Percentiles rank a stretch among this genome's conserved stretches.
Evolutionary conservation across 1,284 basidiomycete genomes (phyloP).

Genomic region (Vanrija pseudolonga): DNA sequence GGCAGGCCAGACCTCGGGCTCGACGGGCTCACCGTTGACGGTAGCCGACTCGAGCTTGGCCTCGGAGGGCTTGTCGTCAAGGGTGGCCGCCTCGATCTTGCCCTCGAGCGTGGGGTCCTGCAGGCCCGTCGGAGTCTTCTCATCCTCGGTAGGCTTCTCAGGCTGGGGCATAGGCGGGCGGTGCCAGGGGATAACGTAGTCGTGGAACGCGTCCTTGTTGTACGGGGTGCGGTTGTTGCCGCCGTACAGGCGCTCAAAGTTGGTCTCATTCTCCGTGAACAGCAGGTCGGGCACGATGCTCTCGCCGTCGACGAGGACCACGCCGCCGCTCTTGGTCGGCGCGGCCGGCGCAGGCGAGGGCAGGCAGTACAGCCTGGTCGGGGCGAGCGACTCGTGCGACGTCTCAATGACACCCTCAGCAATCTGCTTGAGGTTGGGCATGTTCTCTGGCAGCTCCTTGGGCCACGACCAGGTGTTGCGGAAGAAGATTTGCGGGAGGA

Average conservation of each 20-base stretch:
- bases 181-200: slow-evolving; percentile 85
- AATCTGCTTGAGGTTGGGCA: slow-evolving; percentile 61
- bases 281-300: slow-evolving; percentile 75
- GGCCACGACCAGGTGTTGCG: slow-evolving; percentile 98
- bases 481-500: slow-evolving; percentile 95
- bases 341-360: slow-evolving; percentile 86
- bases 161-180: slow-evolving; percentile 55
- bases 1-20: slow-evolving; percentile 10
- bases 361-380: slow-evolving; percentile 79
- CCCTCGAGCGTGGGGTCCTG: slow-evolving; percentile 11
- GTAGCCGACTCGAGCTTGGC: slow-evolving; percentile 18
- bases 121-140: slow-evolving; percentile 16
- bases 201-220: slow-evolving; percentile 98
- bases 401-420: slow-evolving; percentile 62
- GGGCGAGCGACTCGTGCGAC: slow-evolving; percentile 68
- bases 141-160: slow-evolving; percentile 6
- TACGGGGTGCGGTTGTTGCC: slow-evolving; percentile 76
- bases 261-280: slow-evolving; percentile 97
- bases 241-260: slow-evolving; percentile 85
- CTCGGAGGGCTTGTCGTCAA: slow-evolving; percentile 36
- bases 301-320: slow-evolving; percentile 60
- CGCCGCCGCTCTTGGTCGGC: slow-evolving; percentile 56
- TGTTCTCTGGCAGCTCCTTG: slow-evolving; percentile 69
- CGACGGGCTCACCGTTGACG: slow-evolving; percentile 2
- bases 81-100: slow-evolving; percentile 11